These are phyloP conservation scores for Mycena polygramma DNA, from an alignment of 768 basidiomycete genomes.

Conservation along the genomic window DNA sequence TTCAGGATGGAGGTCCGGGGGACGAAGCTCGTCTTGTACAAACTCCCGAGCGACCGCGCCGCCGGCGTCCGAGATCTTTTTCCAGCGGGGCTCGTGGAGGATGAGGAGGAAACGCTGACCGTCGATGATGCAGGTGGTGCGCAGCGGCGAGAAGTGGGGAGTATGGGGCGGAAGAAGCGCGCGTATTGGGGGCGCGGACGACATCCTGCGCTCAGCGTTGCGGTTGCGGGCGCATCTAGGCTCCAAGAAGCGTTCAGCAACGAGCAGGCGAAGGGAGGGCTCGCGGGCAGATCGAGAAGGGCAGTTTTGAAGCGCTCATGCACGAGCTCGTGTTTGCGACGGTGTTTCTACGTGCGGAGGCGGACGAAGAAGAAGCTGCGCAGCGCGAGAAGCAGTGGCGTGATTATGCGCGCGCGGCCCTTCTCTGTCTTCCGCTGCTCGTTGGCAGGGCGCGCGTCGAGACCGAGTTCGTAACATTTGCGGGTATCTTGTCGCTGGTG, in stretches of 20 bases:
- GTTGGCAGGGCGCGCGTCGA: constrained; percentile 72
- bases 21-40: constrained; percentile 88
- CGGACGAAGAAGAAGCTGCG: constrained; percentile 28
- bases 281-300: constrained; percentile 62
- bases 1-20: constrained; percentile 89
- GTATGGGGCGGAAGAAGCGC: constrained; percentile 31
- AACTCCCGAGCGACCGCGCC: constrained; percentile 79
- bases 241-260: constrained; percentile 15
- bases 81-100: constrained; percentile 68
- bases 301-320: constrained; percentile 81
- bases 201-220: constrained; percentile 53
- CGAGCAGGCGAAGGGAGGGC: background rate
- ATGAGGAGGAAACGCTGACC: constrained; percentile 35
- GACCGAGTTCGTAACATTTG: constrained; percentile 76
- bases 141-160: constrained; percentile 49
- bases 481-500: constrained; percentile 74
- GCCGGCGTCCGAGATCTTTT: constrained; percentile 81
- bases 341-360: constrained; percentile 59
- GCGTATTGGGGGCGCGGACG: constrained; percentile 72
- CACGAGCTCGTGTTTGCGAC: constrained; percentile 89
- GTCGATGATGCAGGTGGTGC: constrained; percentile 53
- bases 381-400: constrained; percentile 61
- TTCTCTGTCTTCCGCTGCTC: constrained; percentile 72
- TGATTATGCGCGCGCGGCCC: constrained; percentile 70
- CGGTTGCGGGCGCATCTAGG: constrained; percentile 21